Percentiles rank a stretch among this genome's conserved stretches.
Evolutionary conservation across 1,139 yeast genomes (phyloP).

Genomic region (Candida neerlandica): DNA sequence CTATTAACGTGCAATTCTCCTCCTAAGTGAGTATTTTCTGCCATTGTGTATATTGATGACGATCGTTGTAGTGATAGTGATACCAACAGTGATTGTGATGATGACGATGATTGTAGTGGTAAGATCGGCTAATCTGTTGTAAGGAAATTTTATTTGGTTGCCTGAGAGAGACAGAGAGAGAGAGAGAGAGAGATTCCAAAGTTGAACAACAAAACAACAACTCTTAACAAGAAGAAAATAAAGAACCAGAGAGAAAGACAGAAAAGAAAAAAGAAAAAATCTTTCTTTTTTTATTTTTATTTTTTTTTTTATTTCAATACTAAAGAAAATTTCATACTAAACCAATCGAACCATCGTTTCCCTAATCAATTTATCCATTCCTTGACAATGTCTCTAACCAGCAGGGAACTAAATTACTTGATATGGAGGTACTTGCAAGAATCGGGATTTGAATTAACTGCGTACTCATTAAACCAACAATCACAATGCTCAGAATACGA

Average conservation of each 20-base stretch:
- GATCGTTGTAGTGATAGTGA: neutral
- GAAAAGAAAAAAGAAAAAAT: neutral
- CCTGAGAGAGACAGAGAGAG: neutral
- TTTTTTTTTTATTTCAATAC: neutral
- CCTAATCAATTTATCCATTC: slow-evolving; percentile 10
- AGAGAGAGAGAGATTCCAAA: neutral
- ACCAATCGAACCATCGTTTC: slow-evolving; percentile 1
- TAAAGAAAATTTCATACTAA: neutral
- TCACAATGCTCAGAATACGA: slow-evolving; percentile 66
- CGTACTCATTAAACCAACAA: slow-evolving; percentile 81
- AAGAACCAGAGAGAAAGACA: slow-evolving; percentile 2
- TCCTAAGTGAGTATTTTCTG: neutral
- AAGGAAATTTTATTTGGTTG: neutral
- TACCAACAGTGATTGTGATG: neutral
- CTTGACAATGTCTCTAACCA: slow-evolving; percentile 69
- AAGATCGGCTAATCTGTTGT: neutral
- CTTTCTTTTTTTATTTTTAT: no score
- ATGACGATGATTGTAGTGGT: neutral
- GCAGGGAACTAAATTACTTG: slow-evolving; percentile 84
- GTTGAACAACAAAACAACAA: slow-evolving; percentile 2
- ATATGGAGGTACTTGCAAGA: slow-evolving; percentile 95
- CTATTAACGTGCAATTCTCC: neutral
- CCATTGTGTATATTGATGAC: neutral
- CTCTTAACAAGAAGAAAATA: neutral
- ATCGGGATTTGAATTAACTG: slow-evolving; percentile 77